These are phyloP conservation scores for Boletus semigastroideus DNA, from an alignment of 1,284 basidiomycete genomes.

Conservation along the genomic window DNA sequence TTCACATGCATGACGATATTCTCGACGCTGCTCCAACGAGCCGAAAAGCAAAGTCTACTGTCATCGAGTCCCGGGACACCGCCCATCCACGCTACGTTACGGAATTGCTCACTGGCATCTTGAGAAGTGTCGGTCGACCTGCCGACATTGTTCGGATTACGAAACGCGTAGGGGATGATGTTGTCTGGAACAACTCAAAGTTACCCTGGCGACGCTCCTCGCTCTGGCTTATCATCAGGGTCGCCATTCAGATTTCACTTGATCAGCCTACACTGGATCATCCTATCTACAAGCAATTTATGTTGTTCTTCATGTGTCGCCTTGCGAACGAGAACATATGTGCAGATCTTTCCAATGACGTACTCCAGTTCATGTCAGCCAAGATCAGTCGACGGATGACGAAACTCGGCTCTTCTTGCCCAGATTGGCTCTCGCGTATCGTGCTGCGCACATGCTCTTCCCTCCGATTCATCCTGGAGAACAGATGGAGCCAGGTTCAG, in stretches of 20 bases:
- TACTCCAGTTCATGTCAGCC: constrained; percentile 27
- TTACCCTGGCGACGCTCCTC: constrained; percentile 40
- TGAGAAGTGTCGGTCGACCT: constrained; percentile 9
- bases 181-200: constrained; percentile 26
- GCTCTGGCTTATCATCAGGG: constrained; percentile 39
- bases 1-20: neutral
- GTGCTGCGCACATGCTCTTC: no score
- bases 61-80: neutral
- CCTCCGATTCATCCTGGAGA: no score
- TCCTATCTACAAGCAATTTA: constrained; percentile 46
- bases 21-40: neutral
- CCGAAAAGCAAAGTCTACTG: neutral
- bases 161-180: neutral
- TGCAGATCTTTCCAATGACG: constrained; percentile 30
- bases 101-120: constrained; percentile 32
- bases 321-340: constrained; percentile 28
- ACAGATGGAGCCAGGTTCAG: no score
- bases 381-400: constrained; percentile 39
- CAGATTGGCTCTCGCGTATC: no score
- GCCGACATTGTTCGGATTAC: neutral
- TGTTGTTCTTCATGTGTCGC: constrained; percentile 39
- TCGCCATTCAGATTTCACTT: constrained; percentile 20
- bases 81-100: constrained; percentile 1
- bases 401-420: constrained; percentile 34
- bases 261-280: constrained; percentile 10